phyloP scores from a whole-genome alignment of 164 flowering plant species.

The Platanus orientalis region DNA sequence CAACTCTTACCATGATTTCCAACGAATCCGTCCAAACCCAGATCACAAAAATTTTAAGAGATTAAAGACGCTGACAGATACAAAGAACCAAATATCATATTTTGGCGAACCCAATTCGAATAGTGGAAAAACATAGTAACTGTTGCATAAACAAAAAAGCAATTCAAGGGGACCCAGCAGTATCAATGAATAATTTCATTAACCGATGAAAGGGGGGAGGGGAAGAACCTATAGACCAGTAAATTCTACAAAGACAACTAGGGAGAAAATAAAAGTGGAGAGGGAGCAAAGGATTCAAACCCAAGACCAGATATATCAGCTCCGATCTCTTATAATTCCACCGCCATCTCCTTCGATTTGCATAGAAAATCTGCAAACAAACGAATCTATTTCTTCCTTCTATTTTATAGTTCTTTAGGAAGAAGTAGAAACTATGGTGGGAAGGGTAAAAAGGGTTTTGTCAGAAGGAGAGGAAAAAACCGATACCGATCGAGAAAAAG shows the following conservation, averaged over 20 bases:
- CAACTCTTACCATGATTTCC: too few relatives aligned
- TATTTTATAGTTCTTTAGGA: too few relatives aligned
- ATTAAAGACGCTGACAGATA: background rate
- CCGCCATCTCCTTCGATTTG: conserved; percentile 17
- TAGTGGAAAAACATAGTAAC: too few relatives aligned
- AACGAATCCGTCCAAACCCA: background rate
- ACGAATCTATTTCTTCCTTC: too few relatives aligned
- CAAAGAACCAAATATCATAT: background rate
- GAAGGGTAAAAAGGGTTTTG: too few relatives aligned
- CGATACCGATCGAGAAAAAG: too few relatives aligned
- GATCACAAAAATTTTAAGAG: background rate
- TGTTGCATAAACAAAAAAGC: background rate
- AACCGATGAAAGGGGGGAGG: background rate
- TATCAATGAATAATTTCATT: background rate
- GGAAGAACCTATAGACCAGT: background rate
- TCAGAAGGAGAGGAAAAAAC: too few relatives aligned
- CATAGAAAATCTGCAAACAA: too few relatives aligned
- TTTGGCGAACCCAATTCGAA: background rate
- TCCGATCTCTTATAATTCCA: conserved; percentile 32
- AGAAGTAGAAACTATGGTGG: too few relatives aligned
- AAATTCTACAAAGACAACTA: background rate
- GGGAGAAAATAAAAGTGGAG: background rate
- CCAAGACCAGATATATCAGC: conserved; percentile 30
- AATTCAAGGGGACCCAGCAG: background rate
- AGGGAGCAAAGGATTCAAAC: background rate